phyloP scores from a whole-genome alignment of 495 filamentous ascomycete genomes.

The Neurospora sublineolata region DNA sequence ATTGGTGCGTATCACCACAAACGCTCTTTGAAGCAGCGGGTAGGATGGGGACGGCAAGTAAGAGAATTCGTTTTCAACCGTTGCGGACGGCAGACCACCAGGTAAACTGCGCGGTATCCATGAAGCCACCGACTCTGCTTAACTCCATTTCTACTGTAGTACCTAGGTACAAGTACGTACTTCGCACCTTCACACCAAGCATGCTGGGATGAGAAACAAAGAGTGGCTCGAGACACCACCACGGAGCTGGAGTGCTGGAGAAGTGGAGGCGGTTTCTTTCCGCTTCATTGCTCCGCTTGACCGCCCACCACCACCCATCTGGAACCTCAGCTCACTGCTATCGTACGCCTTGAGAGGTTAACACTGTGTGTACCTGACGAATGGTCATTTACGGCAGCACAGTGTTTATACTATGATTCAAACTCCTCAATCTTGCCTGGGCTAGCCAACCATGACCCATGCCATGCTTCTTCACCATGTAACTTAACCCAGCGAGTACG shows the following conservation, averaged over 20 bases:
- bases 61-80: background rate
- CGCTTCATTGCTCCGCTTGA: constrained; percentile 23
- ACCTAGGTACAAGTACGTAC: background rate
- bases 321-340: constrained; percentile 1
- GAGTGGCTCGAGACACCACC: constrained; percentile 1
- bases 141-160: background rate
- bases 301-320: constrained; percentile 10
- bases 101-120: background rate
- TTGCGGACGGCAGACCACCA: background rate
- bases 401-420: background rate
- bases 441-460: background rate
- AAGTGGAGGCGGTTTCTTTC: constrained; percentile 4
- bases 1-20: background rate
- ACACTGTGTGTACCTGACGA: background rate
- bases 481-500: background rate
- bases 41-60: background rate
- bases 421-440: background rate
- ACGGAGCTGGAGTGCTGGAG: background rate
- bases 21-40: background rate
- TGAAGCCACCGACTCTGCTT: background rate
- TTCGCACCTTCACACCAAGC: background rate
- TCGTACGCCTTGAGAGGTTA: background rate
- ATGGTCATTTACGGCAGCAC: background rate
- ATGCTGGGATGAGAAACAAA: background rate
- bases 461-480: background rate